Evolutionary conservation across 2,329 filamentous ascomycete genomes (phyloP).

Genomic region (Fusarium pseudoanthophilum): DNA sequence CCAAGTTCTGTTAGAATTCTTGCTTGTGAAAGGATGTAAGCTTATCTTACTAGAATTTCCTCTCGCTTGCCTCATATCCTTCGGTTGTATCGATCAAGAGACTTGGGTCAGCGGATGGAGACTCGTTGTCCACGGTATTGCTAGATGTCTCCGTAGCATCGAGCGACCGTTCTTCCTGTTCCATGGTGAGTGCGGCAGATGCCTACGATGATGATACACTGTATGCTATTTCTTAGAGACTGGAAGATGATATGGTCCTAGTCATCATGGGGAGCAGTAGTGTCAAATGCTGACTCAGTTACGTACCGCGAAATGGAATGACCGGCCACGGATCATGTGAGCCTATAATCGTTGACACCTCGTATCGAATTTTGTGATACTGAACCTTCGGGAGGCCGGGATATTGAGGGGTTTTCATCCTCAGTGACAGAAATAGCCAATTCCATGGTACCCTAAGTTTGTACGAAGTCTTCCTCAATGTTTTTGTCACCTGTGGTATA

Average conservation of each 20-base stretch:
- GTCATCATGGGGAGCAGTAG: not conserved
- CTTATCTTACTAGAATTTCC: not conserved
- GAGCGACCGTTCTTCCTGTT: not conserved
- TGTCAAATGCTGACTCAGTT: not conserved
- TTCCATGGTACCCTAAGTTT: too few species aligned
- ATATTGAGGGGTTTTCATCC: not conserved
- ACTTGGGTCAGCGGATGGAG: too few species aligned
- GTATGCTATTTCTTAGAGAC: too few species aligned
- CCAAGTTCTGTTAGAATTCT: not conserved
- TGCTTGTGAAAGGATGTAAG: too few species aligned
- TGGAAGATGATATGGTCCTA: too few species aligned
- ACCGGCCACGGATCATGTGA: not conserved
- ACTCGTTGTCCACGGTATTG: not conserved
- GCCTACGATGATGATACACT: too few species aligned
- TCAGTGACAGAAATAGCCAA: not conserved
- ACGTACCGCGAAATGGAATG: not conserved
- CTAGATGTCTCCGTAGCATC: not conserved
- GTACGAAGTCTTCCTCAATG: not conserved
- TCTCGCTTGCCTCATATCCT: not conserved
- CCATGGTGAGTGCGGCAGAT: not conserved
- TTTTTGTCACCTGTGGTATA: not conserved
- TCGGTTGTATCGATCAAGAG: not conserved
- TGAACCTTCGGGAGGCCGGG: too few species aligned
- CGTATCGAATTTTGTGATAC: not conserved
- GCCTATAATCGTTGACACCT: not conserved